Evolutionary conservation across 1,284 basidiomycete species (phyloP).

Genomic region (Cryptococcus sp.): DNA sequence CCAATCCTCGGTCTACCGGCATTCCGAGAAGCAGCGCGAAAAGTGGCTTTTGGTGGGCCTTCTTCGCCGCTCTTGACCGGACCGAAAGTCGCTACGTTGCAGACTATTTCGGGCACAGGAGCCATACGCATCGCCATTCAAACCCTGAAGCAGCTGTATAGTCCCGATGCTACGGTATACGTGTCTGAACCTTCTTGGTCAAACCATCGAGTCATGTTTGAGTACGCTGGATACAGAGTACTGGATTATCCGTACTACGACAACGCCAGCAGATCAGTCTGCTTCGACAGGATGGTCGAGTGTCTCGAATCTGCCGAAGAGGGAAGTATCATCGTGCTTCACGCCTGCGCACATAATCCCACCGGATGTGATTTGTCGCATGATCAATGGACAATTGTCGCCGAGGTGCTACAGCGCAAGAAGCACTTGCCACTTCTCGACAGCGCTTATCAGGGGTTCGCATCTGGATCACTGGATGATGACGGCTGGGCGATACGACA

Average conservation of each 20-base stretch:
- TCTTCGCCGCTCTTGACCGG: slow-evolving; percentile 6
- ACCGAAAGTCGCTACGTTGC: slow-evolving; percentile 61
- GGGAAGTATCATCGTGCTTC: slow-evolving; percentile 81
- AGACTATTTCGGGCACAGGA: slow-evolving; percentile 94
- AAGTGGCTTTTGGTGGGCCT: slow-evolving; percentile 73
- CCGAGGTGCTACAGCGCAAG: slow-evolving; percentile 71
- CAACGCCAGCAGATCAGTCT: slow-evolving; percentile 80
- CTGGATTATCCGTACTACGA: slow-evolving; percentile 89
- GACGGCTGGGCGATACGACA: slow-evolving; percentile 53
- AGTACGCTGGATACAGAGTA: slow-evolving; percentile 76
- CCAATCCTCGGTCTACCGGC: slow-evolving; percentile 84
- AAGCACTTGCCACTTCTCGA: slow-evolving; percentile 92
- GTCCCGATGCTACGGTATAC: slow-evolving; percentile 68
- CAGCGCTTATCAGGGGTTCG: slow-evolving; percentile 77
- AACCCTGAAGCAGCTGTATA: slow-evolving; percentile 82
- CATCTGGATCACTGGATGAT: slow-evolving; percentile 54
- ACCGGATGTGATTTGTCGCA: slow-evolving; percentile 90
- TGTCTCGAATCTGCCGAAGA: slow-evolving; percentile 62
- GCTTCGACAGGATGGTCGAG: slow-evolving; percentile 71
- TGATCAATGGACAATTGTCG: slow-evolving; percentile 82
- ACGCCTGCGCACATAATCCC: slow-evolving; percentile 95
- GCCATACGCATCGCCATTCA: slow-evolving; percentile 89
- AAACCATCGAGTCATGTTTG: slow-evolving; percentile 89
- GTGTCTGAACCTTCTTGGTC: slow-evolving; percentile 94
- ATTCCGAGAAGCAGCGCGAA: slow-evolving; percentile 76